These are phyloP conservation scores for Cafeteria roenbergensis DNA, from an alignment of 108 stramenopile genomes.

Conservation along the genomic window DNA sequence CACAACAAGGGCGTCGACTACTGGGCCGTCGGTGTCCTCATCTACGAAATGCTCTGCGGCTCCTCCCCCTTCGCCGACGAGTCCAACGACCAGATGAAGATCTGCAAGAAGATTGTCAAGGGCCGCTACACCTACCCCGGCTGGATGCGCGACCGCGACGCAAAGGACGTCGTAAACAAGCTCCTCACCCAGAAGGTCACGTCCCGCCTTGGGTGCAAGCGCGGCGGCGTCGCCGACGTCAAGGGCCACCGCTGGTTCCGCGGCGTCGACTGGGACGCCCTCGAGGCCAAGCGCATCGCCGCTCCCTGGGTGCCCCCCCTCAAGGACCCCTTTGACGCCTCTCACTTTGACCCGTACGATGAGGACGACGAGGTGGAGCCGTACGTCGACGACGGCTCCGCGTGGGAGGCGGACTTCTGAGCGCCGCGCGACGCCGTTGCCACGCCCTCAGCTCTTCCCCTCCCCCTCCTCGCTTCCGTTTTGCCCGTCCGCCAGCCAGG, in stretches of 20 bases:
- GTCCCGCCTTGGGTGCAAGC: constrained; percentile 32
- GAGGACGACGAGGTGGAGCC: constrained; percentile 61
- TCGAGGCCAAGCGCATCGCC: constrained; percentile 60
- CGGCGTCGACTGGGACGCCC: constrained; percentile 68
- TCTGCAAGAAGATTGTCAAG: constrained; percentile 63
- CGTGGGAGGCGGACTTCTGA: constrained; percentile 34
- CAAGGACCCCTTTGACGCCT: constrained; percentile 74
- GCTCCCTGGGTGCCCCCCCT: constrained; percentile 90
- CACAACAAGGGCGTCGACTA: constrained; percentile 51
- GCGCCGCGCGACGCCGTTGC: too few relatives aligned
- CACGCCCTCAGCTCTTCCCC: too few relatives aligned
- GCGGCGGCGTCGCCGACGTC: constrained; percentile 55
- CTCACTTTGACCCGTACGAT: constrained; percentile 88
- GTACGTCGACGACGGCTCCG: constrained; percentile 30
- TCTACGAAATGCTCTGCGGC: constrained; percentile 70
- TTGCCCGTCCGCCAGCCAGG: too few relatives aligned
- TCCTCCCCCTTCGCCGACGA: constrained; percentile 79
- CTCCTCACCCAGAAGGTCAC: constrained; percentile 33
- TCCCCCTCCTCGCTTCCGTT: too few relatives aligned
- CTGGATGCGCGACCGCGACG: constrained; percentile 25
- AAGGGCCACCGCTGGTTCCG: constrained; percentile 76
- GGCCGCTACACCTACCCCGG: constrained; percentile 51
- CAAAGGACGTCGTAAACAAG: constrained; percentile 26
- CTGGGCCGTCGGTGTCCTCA: constrained; percentile 64
- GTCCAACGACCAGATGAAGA: constrained; percentile 56